Percentiles rank a stretch among this genome's conserved stretches.
Conservation (phyloP, 768 basidiomycete species). For the Mycena alexandri region DNA sequence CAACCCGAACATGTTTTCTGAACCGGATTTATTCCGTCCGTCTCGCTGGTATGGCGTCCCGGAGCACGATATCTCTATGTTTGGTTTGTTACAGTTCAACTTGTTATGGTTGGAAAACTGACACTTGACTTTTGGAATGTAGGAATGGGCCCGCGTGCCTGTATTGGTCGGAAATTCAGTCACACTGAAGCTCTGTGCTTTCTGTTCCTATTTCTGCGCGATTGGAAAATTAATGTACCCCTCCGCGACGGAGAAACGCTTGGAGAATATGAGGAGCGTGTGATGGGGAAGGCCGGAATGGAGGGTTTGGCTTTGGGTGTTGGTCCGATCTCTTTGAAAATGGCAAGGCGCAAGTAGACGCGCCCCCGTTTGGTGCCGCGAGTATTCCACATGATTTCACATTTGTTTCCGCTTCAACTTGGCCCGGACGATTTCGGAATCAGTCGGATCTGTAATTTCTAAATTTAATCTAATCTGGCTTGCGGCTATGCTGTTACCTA, state of each 20-base stretch:
- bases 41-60: conserved; percentile 1
- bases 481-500: no score
- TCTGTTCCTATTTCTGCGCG: conserved; percentile 14
- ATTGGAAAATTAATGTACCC: conserved; percentile 15
- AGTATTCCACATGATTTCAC: no score
- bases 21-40: conserved; percentile 7
- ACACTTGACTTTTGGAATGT: not conserved
- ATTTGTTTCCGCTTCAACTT: no score
- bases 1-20: conserved; percentile 7
- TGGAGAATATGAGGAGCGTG: conserved; percentile 7
- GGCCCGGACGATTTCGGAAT: no score
- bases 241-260: conserved; percentile 3
- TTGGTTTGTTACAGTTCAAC: not conserved
- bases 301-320: conserved; percentile 3
- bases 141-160: conserved; percentile 25
- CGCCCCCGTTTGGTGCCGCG: no score
- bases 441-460: no score
- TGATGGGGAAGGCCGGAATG: conserved; percentile 19
- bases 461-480: no score
- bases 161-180: conserved; percentile 19
- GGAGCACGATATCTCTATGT: conserved; percentile 19
- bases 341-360: not conserved
- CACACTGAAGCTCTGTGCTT: conserved; percentile 21
- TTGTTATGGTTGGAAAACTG: not conserved
- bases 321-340: conserved; percentile 4